Evolutionary conservation across 257 asterid genomes (phyloP), one percentile per base, ranked within the genome.

Genomic region (Voacanga thouarsii): DNA sequence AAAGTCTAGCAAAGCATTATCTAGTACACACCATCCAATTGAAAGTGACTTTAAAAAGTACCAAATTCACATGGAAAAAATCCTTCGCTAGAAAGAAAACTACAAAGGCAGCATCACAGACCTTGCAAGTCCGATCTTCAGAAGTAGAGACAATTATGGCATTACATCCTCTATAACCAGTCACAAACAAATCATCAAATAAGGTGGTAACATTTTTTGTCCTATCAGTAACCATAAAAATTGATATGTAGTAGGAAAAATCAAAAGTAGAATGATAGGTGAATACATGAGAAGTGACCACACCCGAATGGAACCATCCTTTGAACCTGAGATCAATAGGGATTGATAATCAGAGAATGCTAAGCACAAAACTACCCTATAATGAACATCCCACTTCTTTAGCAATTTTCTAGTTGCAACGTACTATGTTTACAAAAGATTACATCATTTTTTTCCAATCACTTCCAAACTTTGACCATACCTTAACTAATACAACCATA

Each of bases 41-140:
- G 65, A 64, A 45, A 33, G 37, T 51, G 21, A 24, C 39, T 1
- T 53, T 12, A 18, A 33, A 72, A 57, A 45, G 39, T 45, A 69
- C 67, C 30, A 71, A 57, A 45, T 11, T 33, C 19, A 69, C 43
- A 51, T 50, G 26, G 33, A n/a, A 26, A 21, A 80, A 75, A 24
- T 68, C 69, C 78, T 77, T 26, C 41, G 79, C 72, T 11, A 69
- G 41, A n/a, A n/a, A 24, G 55, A 33, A 12, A 53, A 55, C 60
- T 43, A n/a, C n/a, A n/a, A n/a, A n/a, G n/a, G n/a, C n/a, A n/a
- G n/a, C n/a, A n/a, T n/a, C n/a, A n/a, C n/a, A 66, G 77, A 96
- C 98, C 98, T 96, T 96, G 97, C 99, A 96, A 72, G 97, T 96
- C 72, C 93, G 90, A 77, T 96, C 99, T 89, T 96, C 97, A 41